Evolutionary conservation across 108 stramenopile species (phyloP), one percentile per base, ranked within the genome.

Genomic region (Hondaea fermentalgiana): DNA sequence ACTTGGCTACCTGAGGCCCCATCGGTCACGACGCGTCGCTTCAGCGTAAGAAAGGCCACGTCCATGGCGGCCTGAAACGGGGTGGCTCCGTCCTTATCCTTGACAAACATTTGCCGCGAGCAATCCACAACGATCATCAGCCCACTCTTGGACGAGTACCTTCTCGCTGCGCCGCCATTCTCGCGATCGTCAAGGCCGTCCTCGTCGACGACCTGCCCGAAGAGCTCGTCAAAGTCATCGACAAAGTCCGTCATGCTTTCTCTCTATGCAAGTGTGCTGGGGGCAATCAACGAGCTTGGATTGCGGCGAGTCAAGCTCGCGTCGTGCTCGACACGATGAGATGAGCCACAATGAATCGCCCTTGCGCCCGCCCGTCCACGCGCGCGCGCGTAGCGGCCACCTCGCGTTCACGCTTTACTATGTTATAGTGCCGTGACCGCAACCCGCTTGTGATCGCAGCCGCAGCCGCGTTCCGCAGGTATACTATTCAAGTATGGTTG

Each of bases 91-190:
- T 35, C n/a, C 51, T 47, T 28, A 3, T 35, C 51, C 51, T 83
- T 83, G 23, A 25, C 28, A 23, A 83, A 53, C 76, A 83, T 83
- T 23, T 47, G 6, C 51, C 51, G 49, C n/a, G 49, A 12, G 76
- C 76, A 83, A 45, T 83, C 76, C 17, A 83, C 76, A 43, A 83
- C 76, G 28, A 83, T 53, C 51, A 83, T 83, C 3, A 83, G 76
- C 45, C 76, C 76, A 12, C 51, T 83, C 76, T 83, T 83, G 64
- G 64, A 69, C 64, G 64, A 69, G 64, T 69, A 69, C 42, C 64
- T 28, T 10, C 17, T 28, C 19, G n/a, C 59, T n/a, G 59, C 21
- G 64, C 64, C 64, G 42, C 64, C 5, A 23, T 69, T 23, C 25
- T 8, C 64, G 25, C 25, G 14, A 17, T 69, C 42, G 3, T 16